phyloP scores from a whole-genome alignment of 768 basidiomycete genomes.

The Suillus cothurnatus region DNA sequence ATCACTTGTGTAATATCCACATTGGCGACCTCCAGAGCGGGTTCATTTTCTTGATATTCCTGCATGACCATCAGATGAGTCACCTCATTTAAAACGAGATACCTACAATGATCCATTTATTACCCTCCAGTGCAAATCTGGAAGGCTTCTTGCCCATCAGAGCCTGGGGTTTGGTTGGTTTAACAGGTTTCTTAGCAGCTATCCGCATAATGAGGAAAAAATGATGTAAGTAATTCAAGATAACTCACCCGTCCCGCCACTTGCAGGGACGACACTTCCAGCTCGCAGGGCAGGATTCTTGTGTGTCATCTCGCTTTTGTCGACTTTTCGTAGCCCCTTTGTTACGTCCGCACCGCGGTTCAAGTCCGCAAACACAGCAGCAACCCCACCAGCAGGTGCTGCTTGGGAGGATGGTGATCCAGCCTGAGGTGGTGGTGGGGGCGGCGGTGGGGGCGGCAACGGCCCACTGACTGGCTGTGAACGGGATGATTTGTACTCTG shows the following conservation, averaged over 20 bases:
- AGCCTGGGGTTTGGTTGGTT: conserved; percentile 83
- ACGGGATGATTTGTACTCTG: conserved; percentile 49
- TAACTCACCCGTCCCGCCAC: conserved; percentile 31
- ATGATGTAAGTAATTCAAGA: conserved; percentile 25
- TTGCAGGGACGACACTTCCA: conserved; percentile 49
- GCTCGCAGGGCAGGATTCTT: conserved; percentile 90
- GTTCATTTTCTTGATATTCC: conserved; percentile 93
- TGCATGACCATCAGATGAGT: conserved; percentile 30
- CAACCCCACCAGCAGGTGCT: conserved; percentile 56
- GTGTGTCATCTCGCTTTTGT: conserved; percentile 97
- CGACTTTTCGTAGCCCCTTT: conserved; percentile 89
- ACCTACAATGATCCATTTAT: conserved; percentile 89
- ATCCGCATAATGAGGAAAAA: conserved; percentile 1
- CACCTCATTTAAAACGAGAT: neutral
- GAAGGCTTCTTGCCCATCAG: conserved; percentile 89
- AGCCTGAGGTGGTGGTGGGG: conserved; percentile 41
- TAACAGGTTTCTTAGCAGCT: conserved; percentile 66
- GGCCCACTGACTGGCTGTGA: conserved; percentile 39
- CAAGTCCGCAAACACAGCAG: conserved; percentile 87
- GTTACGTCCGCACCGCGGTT: conserved; percentile 92
- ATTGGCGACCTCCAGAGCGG: conserved; percentile 69
- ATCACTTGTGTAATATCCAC: conserved; percentile 81
- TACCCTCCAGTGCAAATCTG: conserved; percentile 88
- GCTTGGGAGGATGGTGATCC: conserved; percentile 41
- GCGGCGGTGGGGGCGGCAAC: conserved; percentile 47